phyloP scores from a whole-genome alignment of 345 rosid genomes.

The Ceriops decandra region DNA sequence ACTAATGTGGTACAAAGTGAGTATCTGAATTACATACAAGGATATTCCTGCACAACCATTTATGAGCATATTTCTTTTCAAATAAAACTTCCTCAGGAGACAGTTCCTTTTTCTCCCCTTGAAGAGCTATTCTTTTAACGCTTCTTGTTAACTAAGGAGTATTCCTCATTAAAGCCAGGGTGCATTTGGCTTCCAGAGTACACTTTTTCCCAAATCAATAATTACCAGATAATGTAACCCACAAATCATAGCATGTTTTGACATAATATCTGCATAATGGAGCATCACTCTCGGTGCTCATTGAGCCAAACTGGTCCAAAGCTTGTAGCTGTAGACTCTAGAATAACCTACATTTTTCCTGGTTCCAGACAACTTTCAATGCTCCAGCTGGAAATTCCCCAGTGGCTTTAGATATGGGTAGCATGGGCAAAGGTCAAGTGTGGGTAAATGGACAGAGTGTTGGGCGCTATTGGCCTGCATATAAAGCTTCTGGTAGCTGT shows the following conservation, averaged over 20 bases:
- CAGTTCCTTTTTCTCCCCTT: background rate
- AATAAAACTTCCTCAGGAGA: background rate
- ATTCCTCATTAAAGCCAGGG: background rate
- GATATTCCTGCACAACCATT: background rate
- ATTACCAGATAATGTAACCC: background rate
- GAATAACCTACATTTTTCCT: constrained; percentile 17
- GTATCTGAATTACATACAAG: constrained; percentile 12
- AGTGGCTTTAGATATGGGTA: constrained; percentile 81
- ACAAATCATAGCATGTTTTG: background rate
- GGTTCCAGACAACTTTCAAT: constrained; percentile 68
- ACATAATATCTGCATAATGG: background rate
- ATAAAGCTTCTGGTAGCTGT: constrained; percentile 75
- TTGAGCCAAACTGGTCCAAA: background rate
- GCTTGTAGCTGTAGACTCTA: background rate
- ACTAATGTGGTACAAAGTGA: constrained; percentile 89
- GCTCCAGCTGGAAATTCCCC: constrained; percentile 87
- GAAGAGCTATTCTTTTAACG: background rate
- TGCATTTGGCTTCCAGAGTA: background rate
- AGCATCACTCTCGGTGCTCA: background rate
- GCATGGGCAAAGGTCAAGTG: constrained; percentile 97
- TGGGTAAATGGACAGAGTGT: constrained; percentile 92
- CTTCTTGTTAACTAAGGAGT: background rate
- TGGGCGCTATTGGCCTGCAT: constrained; percentile 96
- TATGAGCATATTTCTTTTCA: no score
- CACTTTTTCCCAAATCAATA: background rate